Evolutionary conservation across 1,139 yeast species (phyloP).

Genomic region (Suhomyces coccinellae): DNA sequence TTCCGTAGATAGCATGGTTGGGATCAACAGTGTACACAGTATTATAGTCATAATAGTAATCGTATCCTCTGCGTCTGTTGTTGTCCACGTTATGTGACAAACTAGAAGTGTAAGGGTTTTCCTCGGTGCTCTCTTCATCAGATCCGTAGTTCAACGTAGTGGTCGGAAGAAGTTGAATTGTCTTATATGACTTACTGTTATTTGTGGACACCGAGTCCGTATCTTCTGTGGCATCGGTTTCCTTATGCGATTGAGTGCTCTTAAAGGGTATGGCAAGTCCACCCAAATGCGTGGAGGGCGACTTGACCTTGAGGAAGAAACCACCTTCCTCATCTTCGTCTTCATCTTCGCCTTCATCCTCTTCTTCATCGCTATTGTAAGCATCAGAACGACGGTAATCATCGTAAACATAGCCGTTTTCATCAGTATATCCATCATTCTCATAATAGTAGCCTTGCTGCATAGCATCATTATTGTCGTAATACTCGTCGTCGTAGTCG

Average conservation of each 20-base stretch:
- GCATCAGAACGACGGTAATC: constrained; percentile 3
- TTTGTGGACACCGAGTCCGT: constrained; percentile 28
- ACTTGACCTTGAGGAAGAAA: constrained; percentile 58
- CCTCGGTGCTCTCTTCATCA: constrained; percentile 63
- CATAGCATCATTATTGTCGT: constrained; percentile 20
- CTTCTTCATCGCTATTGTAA: constrained; percentile 5
- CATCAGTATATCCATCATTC: constrained; percentile 2
- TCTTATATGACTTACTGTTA: constrained; percentile 36
- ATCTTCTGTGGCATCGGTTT: constrained; percentile 21
- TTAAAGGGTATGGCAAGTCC: constrained; percentile 17
- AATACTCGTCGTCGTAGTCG: constrained; percentile 19
- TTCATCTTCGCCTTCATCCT: constrained; percentile 44
- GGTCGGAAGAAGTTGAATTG: constrained; percentile 77
- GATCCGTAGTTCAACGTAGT: constrained; percentile 79
- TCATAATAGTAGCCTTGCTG: constrained; percentile 12
- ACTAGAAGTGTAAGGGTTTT: constrained; percentile 56
- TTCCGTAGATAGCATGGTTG: constrained; percentile 45
- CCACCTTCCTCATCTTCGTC: constrained; percentile 70
- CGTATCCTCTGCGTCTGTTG: constrained; percentile 66
- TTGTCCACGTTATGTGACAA: constrained; percentile 75
- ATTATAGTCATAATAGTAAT: constrained; percentile 84
- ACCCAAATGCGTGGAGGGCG: constrained; percentile 35
- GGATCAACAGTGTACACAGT: constrained; percentile 70
- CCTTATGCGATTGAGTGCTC: constrained; percentile 10
- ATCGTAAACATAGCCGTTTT: constrained; percentile 9